A percentile compares a stretch with the other conserved stretches of the same genome.
Evolutionary conservation across 139 green algal genomes (phyloP).

Genomic region (Chlamydomonas sphaeroides): DNA sequence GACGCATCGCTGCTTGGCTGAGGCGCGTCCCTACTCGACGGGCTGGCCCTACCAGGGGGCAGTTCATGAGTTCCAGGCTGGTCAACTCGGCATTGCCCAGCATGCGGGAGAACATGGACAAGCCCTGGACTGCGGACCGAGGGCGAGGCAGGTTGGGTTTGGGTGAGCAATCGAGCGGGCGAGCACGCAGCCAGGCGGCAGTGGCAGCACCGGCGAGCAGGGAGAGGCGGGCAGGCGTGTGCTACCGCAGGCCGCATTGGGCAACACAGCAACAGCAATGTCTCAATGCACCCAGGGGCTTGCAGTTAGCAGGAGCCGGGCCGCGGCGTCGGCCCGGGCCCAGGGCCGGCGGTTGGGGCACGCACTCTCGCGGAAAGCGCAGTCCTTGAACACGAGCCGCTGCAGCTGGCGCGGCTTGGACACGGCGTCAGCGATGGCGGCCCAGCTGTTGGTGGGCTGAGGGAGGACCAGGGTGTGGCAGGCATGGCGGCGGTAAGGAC

Average conservation of each 20-base stretch:
- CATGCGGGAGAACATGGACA: conserved; percentile 35
- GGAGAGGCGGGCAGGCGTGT: too few relatives aligned
- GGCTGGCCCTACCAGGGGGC: conserved; percentile 44
- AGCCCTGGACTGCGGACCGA: conserved; percentile 28
- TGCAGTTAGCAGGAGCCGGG: too few relatives aligned
- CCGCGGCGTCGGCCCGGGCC: too few relatives aligned
- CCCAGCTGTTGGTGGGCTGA: conserved; percentile 63
- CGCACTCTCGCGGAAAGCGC: conserved; percentile 46
- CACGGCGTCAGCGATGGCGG: conserved; percentile 58
- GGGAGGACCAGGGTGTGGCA: too few relatives aligned
- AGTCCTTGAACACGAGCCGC: conserved; percentile 60
- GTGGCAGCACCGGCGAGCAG: too few relatives aligned
- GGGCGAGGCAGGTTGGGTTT: neutral
- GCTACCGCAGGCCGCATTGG: too few relatives aligned
- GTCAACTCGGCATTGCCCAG: conserved; percentile 33
- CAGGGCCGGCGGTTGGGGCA: neutral
- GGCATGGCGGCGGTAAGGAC: too few relatives aligned
- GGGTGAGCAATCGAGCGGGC: neutral
- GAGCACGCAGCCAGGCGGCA: too few relatives aligned
- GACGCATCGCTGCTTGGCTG: too few relatives aligned
- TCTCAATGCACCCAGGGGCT: too few relatives aligned
- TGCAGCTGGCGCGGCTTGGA: conserved; percentile 52
- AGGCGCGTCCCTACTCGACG: too few relatives aligned
- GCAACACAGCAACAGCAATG: too few relatives aligned
- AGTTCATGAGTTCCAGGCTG: conserved; percentile 45